These are phyloP conservation scores for Cryptococcus sp. DNA, from an alignment of 1,284 basidiomycete genomes.

Conservation along the genomic window DNA sequence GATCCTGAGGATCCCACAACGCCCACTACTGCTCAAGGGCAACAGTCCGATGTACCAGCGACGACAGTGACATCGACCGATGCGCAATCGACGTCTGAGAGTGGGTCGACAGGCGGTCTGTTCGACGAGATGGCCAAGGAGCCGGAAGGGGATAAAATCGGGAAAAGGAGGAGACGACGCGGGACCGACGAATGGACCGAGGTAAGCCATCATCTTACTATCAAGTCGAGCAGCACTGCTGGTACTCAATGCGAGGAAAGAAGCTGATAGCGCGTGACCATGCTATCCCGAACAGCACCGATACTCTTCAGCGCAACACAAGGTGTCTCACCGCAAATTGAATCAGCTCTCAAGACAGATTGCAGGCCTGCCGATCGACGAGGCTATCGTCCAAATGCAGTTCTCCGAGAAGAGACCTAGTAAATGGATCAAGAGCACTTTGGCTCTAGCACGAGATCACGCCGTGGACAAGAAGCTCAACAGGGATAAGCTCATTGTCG, in stretches of 20 bases:
- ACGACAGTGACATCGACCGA: not conserved
- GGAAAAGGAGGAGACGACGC: slow-evolving; percentile 9
- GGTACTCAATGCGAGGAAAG: not conserved
- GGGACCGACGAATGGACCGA: slow-evolving; percentile 15
- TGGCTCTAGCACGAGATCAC: slow-evolving; percentile 83
- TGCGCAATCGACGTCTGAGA: not conserved
- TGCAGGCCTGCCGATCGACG: slow-evolving; percentile 83
- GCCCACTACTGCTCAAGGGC: slow-evolving; percentile 3
- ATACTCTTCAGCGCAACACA: slow-evolving; percentile 75
- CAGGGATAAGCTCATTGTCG: slow-evolving; percentile 73
- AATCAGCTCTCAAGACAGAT: slow-evolving; percentile 87
- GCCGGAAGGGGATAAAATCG: slow-evolving; percentile 1
- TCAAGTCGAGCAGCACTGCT: not conserved
- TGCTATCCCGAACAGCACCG: slow-evolving; percentile 28
- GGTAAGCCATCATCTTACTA: slow-evolving; percentile 8
- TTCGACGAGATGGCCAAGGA: slow-evolving; percentile 20
- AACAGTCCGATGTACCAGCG: not conserved
- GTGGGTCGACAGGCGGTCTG: slow-evolving; percentile 10
- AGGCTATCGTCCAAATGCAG: slow-evolving; percentile 94
- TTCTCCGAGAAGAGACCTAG: slow-evolving; percentile 90
- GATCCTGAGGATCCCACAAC: slow-evolving; percentile 6
- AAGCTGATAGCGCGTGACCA: not conserved
- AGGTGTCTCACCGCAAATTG: slow-evolving; percentile 89
- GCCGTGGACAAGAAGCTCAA: slow-evolving; percentile 80
- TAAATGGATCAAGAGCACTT: slow-evolving; percentile 78